phyloP scores from a whole-genome alignment of 495 filamentous ascomycete genomes.

The Elaphomyces granulatus region DNA sequence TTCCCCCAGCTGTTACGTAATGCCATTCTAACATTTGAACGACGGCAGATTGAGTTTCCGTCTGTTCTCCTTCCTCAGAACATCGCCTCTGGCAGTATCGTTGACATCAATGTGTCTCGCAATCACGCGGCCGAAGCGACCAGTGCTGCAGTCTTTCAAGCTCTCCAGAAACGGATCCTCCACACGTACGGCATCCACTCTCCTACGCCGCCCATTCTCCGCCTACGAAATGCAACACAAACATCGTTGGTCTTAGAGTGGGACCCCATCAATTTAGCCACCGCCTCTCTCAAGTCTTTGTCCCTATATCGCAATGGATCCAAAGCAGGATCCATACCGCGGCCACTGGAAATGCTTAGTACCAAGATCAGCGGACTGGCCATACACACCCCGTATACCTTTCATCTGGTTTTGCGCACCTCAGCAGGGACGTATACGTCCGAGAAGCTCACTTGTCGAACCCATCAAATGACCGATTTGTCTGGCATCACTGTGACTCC shows the following conservation, averaged over 20 bases:
- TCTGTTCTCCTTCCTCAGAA: constrained; percentile 92
- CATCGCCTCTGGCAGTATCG: constrained; percentile 88
- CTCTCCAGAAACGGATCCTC: constrained; percentile 79
- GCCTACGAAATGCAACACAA: constrained; percentile 90
- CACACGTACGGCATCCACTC: constrained; percentile 67
- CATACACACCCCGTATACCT: constrained; percentile 87
- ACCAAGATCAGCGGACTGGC: constrained; percentile 97
- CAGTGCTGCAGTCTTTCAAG: constrained; percentile 56
- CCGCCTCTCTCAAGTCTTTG: constrained; percentile 73
- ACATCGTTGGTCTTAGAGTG: constrained; percentile 96
- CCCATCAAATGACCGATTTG: constrained; percentile 98
- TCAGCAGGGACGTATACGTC: constrained; percentile 75
- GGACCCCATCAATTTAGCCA: constrained; percentile 89
- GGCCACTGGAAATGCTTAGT: constrained; percentile 66
- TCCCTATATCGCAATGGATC: constrained; percentile 88
- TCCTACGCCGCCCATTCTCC: constrained; percentile 66
- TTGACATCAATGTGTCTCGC: constrained; percentile 91
- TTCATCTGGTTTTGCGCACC: constrained; percentile 83
- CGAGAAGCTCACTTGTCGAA: constrained; percentile 72
- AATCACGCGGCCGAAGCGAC: constrained; percentile 64
- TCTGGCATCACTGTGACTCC: constrained; percentile 92
- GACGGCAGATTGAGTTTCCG: constrained; percentile 83
- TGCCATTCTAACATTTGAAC: neutral
- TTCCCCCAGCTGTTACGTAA: constrained; percentile 4
- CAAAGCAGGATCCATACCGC: constrained; percentile 88